Conservation (phyloP, 768 basidiomycete species). For the Amanita polypyramis region DNA sequence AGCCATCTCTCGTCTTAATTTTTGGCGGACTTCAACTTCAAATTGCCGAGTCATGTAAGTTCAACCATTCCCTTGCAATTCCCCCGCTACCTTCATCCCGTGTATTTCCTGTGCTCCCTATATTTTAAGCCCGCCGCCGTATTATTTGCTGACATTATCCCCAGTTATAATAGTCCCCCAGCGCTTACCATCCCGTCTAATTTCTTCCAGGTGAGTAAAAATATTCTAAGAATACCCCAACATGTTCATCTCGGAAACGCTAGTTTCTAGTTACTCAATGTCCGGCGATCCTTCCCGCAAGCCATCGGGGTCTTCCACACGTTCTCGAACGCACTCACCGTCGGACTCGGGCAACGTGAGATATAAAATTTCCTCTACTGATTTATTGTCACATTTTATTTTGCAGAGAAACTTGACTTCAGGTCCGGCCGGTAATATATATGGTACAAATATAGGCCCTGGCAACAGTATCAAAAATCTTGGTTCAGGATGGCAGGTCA, state of each 20-base stretch:
- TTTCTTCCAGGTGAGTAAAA: slow-evolving; percentile 13
- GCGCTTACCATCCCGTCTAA: slow-evolving; percentile 11
- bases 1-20: not conserved
- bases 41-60: slow-evolving; percentile 14
- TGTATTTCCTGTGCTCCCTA: slow-evolving; percentile 16
- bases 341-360: slow-evolving; percentile 46
- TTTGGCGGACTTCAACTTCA: not conserved
- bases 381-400: not conserved
- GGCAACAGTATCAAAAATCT: slow-evolving; percentile 38
- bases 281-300: slow-evolving; percentile 46
- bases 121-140: slow-evolving; percentile 7
- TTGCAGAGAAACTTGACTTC: slow-evolving; percentile 18
- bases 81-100: slow-evolving; percentile 18
- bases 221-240: not conserved
- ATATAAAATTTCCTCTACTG: not conserved
- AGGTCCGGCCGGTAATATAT: slow-evolving; percentile 31
- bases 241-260: slow-evolving; percentile 9
- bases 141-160: slow-evolving; percentile 11
- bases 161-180: slow-evolving; percentile 10
- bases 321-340: slow-evolving; percentile 54
- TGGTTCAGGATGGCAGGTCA: slow-evolving; percentile 60
- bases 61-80: slow-evolving; percentile 11
- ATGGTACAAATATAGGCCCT: slow-evolving; percentile 41
- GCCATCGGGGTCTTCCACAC: slow-evolving; percentile 60
- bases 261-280: slow-evolving; percentile 20